Evolutionary conservation across 169 alveolate genomes (phyloP).

Genomic region (Sarcocystis neurona): DNA sequence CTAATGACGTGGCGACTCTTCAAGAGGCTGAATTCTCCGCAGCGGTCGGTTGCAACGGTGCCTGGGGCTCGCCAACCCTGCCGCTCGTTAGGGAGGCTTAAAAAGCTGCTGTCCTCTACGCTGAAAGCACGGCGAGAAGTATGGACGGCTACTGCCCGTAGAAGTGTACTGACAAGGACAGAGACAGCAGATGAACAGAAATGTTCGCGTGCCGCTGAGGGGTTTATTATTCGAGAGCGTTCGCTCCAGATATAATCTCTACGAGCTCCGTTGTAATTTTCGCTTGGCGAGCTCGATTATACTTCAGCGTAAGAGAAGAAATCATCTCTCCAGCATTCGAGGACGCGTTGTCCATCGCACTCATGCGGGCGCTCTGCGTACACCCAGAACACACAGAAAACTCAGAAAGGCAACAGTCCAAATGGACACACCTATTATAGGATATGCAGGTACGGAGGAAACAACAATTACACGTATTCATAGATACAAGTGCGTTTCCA

Average conservation of each 20-base stretch:
- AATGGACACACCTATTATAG: not conserved
- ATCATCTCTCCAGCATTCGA: constrained; percentile 86
- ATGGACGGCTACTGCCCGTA: too few relatives aligned
- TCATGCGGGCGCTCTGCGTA: constrained; percentile 82
- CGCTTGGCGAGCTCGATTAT: constrained; percentile 86
- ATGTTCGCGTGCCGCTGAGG: not conserved
- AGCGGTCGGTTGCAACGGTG: too few relatives aligned
- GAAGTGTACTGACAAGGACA: not conserved
- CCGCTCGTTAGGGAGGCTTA: too few relatives aligned
- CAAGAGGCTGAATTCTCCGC: too few relatives aligned
- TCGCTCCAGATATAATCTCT: constrained; percentile 95
- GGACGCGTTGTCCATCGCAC: constrained; percentile 90
- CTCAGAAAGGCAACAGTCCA: not conserved
- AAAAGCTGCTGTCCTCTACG: too few relatives aligned
- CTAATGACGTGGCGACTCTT: too few relatives aligned
- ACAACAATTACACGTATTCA: not conserved
- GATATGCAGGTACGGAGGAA: not conserved
- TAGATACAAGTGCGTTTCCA: not conserved
- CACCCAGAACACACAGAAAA: not conserved
- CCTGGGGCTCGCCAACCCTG: too few relatives aligned
- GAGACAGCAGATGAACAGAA: not conserved
- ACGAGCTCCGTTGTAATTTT: constrained; percentile 92
- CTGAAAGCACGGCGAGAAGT: too few relatives aligned
- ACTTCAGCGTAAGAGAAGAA: constrained; percentile 76
- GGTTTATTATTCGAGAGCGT: constrained; percentile 76